Conservation (phyloP, 345 rosid genomes). For the Physaria fendleri region DNA sequence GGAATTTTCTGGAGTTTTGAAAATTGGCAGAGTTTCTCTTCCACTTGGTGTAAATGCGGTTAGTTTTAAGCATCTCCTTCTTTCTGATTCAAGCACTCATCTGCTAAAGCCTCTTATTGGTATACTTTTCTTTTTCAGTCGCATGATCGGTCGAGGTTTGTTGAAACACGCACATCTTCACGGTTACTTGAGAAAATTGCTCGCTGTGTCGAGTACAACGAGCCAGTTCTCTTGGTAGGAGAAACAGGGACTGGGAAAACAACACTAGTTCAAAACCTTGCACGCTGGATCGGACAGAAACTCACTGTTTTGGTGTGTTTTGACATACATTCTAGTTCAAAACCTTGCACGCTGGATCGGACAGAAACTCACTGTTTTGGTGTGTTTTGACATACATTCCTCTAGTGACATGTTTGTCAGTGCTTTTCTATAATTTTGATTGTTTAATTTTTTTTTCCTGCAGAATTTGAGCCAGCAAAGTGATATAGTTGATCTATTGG, state of each 20-base stretch:
- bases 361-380: constrained; percentile 89
- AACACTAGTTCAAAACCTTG: constrained; percentile 86
- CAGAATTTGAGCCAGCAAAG: constrained; percentile 99
- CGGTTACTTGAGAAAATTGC: constrained; percentile 77
- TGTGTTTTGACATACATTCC: constrained; percentile 31
- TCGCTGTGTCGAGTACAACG: constrained; percentile 71
- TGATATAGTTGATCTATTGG: constrained; percentile 86
- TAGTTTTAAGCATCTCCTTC: constrained; percentile 20
- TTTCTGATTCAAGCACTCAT: constrained; percentile 9
- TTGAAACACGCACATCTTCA: constrained; percentile 67
- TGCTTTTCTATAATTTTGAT: background rate
- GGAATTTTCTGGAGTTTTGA: constrained; percentile 44
- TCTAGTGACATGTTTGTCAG: background rate
- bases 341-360: constrained; percentile 72
- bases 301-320: constrained; percentile 81
- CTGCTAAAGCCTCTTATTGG: constrained; percentile 23
- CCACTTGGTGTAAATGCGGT: constrained; percentile 46
- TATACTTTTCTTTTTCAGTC: constrained; percentile 37
- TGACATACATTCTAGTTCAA: constrained; percentile 42
- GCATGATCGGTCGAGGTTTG: constrained; percentile 49
- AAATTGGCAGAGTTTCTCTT: constrained; percentile 71
- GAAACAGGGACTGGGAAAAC: constrained; percentile 99
- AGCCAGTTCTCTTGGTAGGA: constrained; percentile 95
- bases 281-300: constrained; percentile 70
- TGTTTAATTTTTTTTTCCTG: background rate